phyloP scores from a whole-genome alignment of 2,329 filamentous ascomycete species.

The Aspergillus proliferans region DNA sequence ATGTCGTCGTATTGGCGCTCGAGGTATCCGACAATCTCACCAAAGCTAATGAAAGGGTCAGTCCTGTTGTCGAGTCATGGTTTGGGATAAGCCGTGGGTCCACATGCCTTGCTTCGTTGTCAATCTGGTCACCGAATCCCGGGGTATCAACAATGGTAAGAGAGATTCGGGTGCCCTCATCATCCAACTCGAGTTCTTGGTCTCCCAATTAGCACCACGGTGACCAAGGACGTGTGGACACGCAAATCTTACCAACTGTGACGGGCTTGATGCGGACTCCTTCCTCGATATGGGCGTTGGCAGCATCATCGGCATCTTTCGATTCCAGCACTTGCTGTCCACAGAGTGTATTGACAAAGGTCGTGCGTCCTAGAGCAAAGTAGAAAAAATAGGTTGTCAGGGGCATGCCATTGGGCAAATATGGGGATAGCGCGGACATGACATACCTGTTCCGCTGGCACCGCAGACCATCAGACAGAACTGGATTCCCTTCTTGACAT shows the following conservation, averaged over 20 bases:
- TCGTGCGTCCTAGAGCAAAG: conserved; percentile 69
- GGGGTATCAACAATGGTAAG: conserved; percentile 98
- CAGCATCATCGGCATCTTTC: conserved; percentile 89
- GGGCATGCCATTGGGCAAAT: not conserved
- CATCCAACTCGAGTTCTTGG: conserved; percentile 85
- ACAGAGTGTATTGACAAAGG: conserved; percentile 99
- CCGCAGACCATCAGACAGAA: conserved; percentile 99
- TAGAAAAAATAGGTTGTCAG: not conserved
- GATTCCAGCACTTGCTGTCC: conserved; percentile 84
- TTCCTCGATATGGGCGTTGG: conserved; percentile 85
- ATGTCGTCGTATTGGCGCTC: conserved; percentile 99
- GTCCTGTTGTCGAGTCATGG: conserved; percentile 8
- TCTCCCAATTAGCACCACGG: conserved; percentile 26
- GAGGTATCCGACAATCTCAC: conserved; percentile 95
- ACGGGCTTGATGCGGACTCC: conserved; percentile 98
- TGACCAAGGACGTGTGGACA: not conserved
- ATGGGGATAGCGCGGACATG: not conserved
- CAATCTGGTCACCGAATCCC: conserved; percentile 96
- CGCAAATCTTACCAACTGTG: conserved; percentile 70
- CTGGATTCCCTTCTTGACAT: conserved; percentile 99
- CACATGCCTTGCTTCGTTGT: conserved; percentile 90
- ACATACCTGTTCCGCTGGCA: conserved; percentile 91
- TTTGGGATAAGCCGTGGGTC: conserved; percentile 1
- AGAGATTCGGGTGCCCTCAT: conserved; percentile 96
- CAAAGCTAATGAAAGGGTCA: conserved; percentile 59